Evolutionary conservation across 768 basidiomycete species (phyloP).

Genomic region (Pleurotus giganteus): DNA sequence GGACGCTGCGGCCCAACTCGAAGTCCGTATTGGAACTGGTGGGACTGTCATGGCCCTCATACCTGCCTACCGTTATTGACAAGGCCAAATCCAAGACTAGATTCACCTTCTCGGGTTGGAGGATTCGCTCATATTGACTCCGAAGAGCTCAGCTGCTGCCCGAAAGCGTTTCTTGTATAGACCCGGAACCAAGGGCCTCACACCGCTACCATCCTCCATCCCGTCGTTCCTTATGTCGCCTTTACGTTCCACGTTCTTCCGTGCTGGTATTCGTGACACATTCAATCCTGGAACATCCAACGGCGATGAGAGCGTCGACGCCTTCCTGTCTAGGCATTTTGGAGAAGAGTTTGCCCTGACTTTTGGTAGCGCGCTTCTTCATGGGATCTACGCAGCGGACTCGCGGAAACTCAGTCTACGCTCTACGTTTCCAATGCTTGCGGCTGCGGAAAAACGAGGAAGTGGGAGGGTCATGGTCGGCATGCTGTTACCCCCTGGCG

Average conservation of each 20-base stretch:
- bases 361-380: constrained; percentile 79
- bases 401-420: constrained; percentile 70
- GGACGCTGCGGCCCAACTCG: constrained; percentile 80
- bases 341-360: constrained; percentile 68
- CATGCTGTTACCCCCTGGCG: constrained; percentile 30
- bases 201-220: constrained; percentile 42
- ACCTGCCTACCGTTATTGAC: neutral
- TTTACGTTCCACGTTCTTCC: constrained; percentile 44
- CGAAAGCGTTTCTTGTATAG: constrained; percentile 72
- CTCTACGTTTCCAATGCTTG: constrained; percentile 73
- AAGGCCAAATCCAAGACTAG: constrained; percentile 37
- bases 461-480: constrained; percentile 71
- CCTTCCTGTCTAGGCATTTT: constrained; percentile 73
- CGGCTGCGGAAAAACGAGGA: constrained; percentile 65
- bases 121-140: constrained; percentile 61
- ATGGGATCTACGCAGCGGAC: constrained; percentile 93
- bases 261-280: constrained; percentile 56
- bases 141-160: constrained; percentile 69
- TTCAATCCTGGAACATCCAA: constrained; percentile 45
- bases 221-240: constrained; percentile 36
- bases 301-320: constrained; percentile 78
- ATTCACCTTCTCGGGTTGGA: constrained; percentile 71
- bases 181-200: constrained; percentile 48
- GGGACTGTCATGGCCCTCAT: constrained; percentile 21
- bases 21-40: constrained; percentile 79